phyloP scores from a whole-genome alignment of 2,329 filamentous ascomycete genomes.

The Hysterium pulicare region DNA sequence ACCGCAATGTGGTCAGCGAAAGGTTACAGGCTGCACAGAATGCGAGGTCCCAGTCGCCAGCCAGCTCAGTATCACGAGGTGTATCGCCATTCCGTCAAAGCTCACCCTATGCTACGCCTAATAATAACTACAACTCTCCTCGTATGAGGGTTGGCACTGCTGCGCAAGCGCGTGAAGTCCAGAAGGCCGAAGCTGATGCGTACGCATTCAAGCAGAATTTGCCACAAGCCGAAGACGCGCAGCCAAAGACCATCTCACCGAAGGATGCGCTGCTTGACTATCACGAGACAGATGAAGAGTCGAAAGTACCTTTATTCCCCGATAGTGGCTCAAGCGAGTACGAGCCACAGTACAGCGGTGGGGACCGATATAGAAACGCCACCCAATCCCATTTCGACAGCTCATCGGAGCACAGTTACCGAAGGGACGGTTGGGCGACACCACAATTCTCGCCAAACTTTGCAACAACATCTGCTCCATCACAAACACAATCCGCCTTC shows the following conservation, averaged over 20 bases:
- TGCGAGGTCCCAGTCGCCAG: slow-evolving; percentile 58
- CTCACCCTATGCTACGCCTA: slow-evolving; percentile 48
- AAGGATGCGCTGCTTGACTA: slow-evolving; percentile 90
- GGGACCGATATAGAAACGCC: slow-evolving; percentile 38
- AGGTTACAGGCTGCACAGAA: slow-evolving; percentile 76
- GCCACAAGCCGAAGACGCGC: slow-evolving; percentile 38
- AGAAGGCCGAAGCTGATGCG: slow-evolving; percentile 59
- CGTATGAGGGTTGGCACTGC: slow-evolving; percentile 50
- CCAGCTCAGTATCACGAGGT: slow-evolving; percentile 55
- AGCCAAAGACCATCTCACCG: slow-evolving; percentile 85
- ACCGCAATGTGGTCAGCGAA: slow-evolving; percentile 65
- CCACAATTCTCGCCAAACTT: slow-evolving; percentile 34
- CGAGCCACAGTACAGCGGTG: slow-evolving; percentile 42
- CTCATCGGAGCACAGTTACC: slow-evolving; percentile 28
- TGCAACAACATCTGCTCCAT: slow-evolving; percentile 23
- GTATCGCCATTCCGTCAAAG: slow-evolving; percentile 78
- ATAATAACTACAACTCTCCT: slow-evolving; percentile 40
- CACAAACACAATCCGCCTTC: slow-evolving; percentile 35
- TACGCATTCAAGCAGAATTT: slow-evolving; percentile 41
- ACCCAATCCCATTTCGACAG: slow-evolving; percentile 34
- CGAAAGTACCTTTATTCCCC: slow-evolving; percentile 71
- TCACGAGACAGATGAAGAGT: slow-evolving; percentile 67
- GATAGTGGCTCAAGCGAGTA: slow-evolving; percentile 55
- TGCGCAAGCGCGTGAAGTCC: slow-evolving; percentile 59
- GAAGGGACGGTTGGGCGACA: slow-evolving; percentile 33